Conservation (phyloP, 2,329 filamentous ascomycete species). For the Rasamsonia emersonii region DNA sequence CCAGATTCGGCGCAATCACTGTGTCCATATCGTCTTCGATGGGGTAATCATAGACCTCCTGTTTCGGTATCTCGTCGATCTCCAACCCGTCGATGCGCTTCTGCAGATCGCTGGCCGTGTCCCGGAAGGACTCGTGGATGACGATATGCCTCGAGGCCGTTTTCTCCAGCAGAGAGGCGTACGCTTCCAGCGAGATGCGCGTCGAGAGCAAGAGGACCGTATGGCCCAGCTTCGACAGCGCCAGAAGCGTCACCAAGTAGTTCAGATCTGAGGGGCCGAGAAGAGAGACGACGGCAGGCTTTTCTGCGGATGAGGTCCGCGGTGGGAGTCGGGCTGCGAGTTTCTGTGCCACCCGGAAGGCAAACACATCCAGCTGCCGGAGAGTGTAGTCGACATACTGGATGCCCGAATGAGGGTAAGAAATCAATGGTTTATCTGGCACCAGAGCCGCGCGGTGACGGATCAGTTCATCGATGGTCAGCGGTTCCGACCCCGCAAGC, state of each 20-base stretch:
- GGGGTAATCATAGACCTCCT: conserved; percentile 13
- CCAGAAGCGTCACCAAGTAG: conserved; percentile 47
- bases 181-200: conserved; percentile 44
- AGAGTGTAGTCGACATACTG: conserved; percentile 42
- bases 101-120: conserved; percentile 15
- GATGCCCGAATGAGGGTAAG: conserved; percentile 37
- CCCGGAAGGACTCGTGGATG: conserved; percentile 17
- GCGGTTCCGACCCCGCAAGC: conserved; percentile 8
- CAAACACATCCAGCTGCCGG: conserved; percentile 35
- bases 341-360: conserved; percentile 22
- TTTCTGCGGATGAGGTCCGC: conserved; percentile 17
- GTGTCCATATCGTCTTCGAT: conserved; percentile 12
- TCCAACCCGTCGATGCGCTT: conserved; percentile 13
- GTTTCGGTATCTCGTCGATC: conserved; percentile 20
- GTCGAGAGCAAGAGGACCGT: conserved; percentile 48
- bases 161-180: conserved; percentile 39
- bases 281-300: conserved; percentile 38
- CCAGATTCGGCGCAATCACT: conserved; percentile 16
- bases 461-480: conserved; percentile 33
- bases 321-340: conserved; percentile 14
- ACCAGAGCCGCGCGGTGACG: conserved; percentile 27
- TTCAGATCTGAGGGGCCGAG: conserved; percentile 48
- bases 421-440: conserved; percentile 31
- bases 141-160: conserved; percentile 31
- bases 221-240: conserved; percentile 48